phyloP scores from a whole-genome alignment of 768 basidiomycete genomes.

The Sporobolomyces phaffii region DNA sequence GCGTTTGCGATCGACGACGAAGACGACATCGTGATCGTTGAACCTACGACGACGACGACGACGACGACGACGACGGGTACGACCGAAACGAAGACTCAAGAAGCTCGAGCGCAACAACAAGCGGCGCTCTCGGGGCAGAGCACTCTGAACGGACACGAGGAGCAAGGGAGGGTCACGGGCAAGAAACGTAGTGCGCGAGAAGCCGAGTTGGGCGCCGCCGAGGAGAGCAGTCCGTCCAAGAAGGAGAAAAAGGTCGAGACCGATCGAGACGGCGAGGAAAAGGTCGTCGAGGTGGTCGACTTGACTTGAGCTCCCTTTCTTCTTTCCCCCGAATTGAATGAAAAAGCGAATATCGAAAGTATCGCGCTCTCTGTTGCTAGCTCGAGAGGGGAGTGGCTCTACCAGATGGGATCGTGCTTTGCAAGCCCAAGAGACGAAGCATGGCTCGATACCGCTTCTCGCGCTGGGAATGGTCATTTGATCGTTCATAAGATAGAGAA shows the following conservation, averaged over 20 bases:
- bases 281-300: constrained; percentile 15
- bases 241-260: constrained; percentile 21
- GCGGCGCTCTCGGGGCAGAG: neutral
- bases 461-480: too few species aligned
- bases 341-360: too few species aligned
- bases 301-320: constrained; percentile 3
- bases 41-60: neutral
- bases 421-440: too few species aligned
- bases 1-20: constrained; percentile 11
- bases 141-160: neutral
- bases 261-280: neutral
- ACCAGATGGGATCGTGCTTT: too few species aligned
- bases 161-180: neutral
- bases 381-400: too few species aligned
- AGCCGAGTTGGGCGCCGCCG: constrained; percentile 36
- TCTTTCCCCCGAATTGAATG: too few species aligned
- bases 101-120: neutral
- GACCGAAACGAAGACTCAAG: neutral
- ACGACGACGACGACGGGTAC: neutral
- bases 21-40: constrained; percentile 6
- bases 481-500: too few species aligned
- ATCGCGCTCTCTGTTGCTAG: too few species aligned
- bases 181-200: constrained; percentile 39
- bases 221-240: constrained; percentile 21
- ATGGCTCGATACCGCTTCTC: too few species aligned